Base-by-base conservation (phyloP, 108 stramenopile species). In the Stephanodiscus minutulus region DNA sequence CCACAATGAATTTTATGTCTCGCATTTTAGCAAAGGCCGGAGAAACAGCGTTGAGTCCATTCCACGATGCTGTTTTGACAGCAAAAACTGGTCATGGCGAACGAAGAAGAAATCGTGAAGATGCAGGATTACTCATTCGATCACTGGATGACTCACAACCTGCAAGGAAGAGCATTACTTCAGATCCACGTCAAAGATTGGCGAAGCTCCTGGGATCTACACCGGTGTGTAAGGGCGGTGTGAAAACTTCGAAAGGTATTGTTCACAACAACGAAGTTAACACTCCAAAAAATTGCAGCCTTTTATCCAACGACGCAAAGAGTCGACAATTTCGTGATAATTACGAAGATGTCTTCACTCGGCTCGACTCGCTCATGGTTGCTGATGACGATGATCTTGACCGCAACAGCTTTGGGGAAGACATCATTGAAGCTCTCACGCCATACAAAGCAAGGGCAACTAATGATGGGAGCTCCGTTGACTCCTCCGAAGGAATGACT, bases 101-200 rank as follows among this genome's bases (percentile, higher is more conserved):
- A 53, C 63, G n/a, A 18, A 47, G 13, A 18, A 59, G 12, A 29
- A 29, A 37, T 53, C 27, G 53, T 7, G 36, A 15, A 20, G 29
- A 31, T 5, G 5, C 61, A 44, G 53, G 39, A 36, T 15, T 15
- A 46, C 29, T 69, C 65, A 52, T 36, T 53, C 65, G 48, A 47
- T 25, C 37, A 50, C 24, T 24, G 2, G 15, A 44, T 17, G 43
- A 44, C 43, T 3, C 43, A 44, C 27, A 28, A 27, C 2, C 27
- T 56, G 25, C 17, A 27, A 56, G 55, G 22, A 84, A 88, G 73
- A 84, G 76, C 33, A 57, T 90, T 21, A 68, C 89, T 18, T 72
- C 89, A 4, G 93, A 95, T 77, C 91, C 93, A 21, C 76, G 93
- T 41, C 93, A 95, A 76, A 73, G 93, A 47, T 59, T 95, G 11